Base-by-base conservation (phyloP, 2,329 filamentous ascomycete species). In the Dactylellina drechsleri region DNA sequence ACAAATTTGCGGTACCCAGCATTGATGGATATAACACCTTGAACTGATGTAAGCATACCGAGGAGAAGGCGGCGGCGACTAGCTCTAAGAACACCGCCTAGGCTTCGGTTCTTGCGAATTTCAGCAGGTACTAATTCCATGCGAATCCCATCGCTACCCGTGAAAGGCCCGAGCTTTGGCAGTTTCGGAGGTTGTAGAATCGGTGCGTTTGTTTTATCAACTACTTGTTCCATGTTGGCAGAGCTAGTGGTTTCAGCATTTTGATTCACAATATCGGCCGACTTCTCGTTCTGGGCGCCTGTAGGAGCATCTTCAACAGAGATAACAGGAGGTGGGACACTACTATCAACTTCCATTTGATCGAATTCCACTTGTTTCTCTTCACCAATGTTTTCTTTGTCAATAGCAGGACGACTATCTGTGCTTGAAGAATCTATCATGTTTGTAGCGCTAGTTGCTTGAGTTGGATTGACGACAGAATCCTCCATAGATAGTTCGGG, bases 1-100 rank as follows among this genome's bases (percentile, higher is more conserved):
- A 67, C 49, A 53, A 74, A 74, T 15, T 28, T 74, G 45, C 64
- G 70, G 36, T 74, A 74, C 7, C 62, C 70, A 15, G 62, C 50
- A 40, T 74, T 74, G 47, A 74, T 66, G 1, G 70, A 74, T n/a
- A 74, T 62, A 15, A 62, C 62, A 6, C 70, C 62, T 10, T 53
- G 57, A 20, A 50, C 40, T 1, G 52, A 58, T 15, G 70, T 28
- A 15, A 74, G 56, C 23, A 74, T 50, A 18, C 60, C 70, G n/a
- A 74, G 53, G 0, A 74, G 52, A 12, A 74, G 31, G 4, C 62
- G 56, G 4, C 70, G 70, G 3, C 70, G 49, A 41, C 58, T 74
- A n/a, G 70, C 70, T 49, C 49, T 74, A n/a, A 74, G 70, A 31
- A 74, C 70, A 49, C 70, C 70, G 13, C 70, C 70, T 36, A 74